Base-by-base conservation (phyloP, 129 eudicot species). In the Centaurea solstitialis region DNA sequence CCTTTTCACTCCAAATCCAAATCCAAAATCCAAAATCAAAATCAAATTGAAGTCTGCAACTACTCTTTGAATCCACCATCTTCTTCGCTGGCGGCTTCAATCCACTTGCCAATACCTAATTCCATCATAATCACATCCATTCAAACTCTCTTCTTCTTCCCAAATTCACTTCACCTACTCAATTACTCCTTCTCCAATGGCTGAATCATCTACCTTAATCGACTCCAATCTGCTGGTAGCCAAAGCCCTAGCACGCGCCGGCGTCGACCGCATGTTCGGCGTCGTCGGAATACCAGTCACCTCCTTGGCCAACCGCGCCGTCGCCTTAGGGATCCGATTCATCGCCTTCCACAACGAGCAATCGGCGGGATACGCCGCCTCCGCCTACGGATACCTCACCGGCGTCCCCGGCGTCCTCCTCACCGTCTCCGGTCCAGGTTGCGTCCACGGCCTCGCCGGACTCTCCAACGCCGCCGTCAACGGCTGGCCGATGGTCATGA, bases 331-430 rank as follows among this genome's bases (percentile, higher is more conserved):
- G 6, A 84, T 96, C 86, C 87, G 99, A 3, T 96, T 96, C 90
- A 88, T 96, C 87, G 97, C 99, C 57, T 96, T 96, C 88, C 99
- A 93, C 90, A 96, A 96, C 92, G 99, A 96, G 78, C 98, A 96
- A 41, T 96, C 99, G 15, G 98, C 99, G 9, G 99, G 99, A 0
- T 96, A 96, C 85, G 98, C 99, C 61, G 98, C 99, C 38, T 93
- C 99, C 6, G 95, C 99, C 50, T 96, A 96, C 82, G 99, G 99
- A 26, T 96, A 85, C 87, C 97, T 96, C 81, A 93, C 95, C 59
- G 88, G 95, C 28, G 84, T 85, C 15, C 98, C 99, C 40, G 99
- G 94, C 5, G 33, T 91, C 71, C 98, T 96, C 28, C 89, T 96
- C 84, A 96, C 99, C 33, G 98, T 96, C 17, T 96, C 99, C 68